Conservation (phyloP, 2,329 filamentous ascomycete genomes). For the Pseudogymnoascus sp. region DNA sequence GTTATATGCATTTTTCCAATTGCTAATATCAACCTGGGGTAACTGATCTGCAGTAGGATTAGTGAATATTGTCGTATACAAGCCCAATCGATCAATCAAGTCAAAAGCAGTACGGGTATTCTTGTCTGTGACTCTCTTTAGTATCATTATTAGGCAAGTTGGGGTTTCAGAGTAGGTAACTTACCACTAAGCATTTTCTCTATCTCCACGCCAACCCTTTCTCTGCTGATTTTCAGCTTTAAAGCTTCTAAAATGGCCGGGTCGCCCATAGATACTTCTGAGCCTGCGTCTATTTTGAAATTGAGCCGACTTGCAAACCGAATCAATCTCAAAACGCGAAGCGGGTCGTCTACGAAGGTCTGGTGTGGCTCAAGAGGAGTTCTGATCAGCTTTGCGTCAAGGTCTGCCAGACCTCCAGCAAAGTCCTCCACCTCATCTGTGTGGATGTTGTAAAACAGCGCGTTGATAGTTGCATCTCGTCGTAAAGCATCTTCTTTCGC, state of each 20-base stretch:
- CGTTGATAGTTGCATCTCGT: constrained; percentile 89
- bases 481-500: constrained; percentile 82
- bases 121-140: constrained; percentile 35
- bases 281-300: constrained; percentile 66
- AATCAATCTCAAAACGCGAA: constrained; percentile 78
- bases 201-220: constrained; percentile 77
- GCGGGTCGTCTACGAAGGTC: constrained; percentile 89
- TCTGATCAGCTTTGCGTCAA: constrained; percentile 63
- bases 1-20: constrained; percentile 57
- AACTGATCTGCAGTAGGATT: constrained; percentile 51
- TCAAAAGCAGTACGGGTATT: constrained; percentile 54
- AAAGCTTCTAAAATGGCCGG: constrained; percentile 69
- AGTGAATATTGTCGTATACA: constrained; percentile 68
- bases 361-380: constrained; percentile 83
- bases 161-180: constrained; percentile 19
- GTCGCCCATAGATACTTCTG: constrained; percentile 68
- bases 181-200: constrained; percentile 82
- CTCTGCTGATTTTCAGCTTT: constrained; percentile 82
- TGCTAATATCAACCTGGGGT: constrained; percentile 46
- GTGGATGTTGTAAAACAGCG: constrained; percentile 90
- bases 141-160: constrained; percentile 14
- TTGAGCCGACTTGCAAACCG: constrained; percentile 79
- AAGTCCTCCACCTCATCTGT: constrained; percentile 76
- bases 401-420: constrained; percentile 68
- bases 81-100: constrained; percentile 55